A percentile compares a stretch with the other conserved stretches of the same genome.
Evolutionary conservation across 2,329 filamentous ascomycete species (phyloP).

Genomic region (Sporothrix brasiliensis): DNA sequence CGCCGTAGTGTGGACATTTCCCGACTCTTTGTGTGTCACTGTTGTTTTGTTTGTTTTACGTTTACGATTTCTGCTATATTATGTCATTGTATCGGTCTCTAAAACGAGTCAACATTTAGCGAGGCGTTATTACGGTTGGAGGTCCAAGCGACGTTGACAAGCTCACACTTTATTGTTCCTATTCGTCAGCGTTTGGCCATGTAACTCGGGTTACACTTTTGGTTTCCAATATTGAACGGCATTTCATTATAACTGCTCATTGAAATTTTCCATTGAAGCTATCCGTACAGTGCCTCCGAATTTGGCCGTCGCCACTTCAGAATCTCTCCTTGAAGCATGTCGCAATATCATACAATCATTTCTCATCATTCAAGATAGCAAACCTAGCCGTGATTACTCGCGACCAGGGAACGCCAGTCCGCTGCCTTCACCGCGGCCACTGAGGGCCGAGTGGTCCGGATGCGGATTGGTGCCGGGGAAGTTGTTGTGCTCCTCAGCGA

Average conservation of each 20-base stretch:
- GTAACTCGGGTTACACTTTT: no score
- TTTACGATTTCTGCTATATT: neutral
- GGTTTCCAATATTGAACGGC: neutral
- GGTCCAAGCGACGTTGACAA: neutral
- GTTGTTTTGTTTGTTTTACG: neutral
- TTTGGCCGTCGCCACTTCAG: neutral
- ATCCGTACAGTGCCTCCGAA: neutral
- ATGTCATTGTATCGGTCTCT: neutral
- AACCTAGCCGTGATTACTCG: neutral
- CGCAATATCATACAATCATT: neutral
- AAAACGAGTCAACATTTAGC: neutral
- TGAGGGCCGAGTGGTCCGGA: conserved; percentile 14
- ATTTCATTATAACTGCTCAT: neutral
- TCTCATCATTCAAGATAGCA: neutral
- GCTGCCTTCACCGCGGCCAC: neutral
- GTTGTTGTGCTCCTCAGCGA: conserved; percentile 19
- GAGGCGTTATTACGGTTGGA: neutral
- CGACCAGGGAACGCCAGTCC: neutral
- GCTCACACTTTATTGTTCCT: neutral
- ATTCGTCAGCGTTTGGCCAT: neutral
- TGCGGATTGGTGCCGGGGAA: conserved; percentile 27
- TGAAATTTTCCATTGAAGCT: neutral
- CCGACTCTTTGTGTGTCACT: neutral
- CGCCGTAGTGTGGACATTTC: neutral
- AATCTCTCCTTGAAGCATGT: no score